Evolutionary conservation across 305 asterid genomes (phyloP).

Genomic region (Plantago lanceolata): DNA sequence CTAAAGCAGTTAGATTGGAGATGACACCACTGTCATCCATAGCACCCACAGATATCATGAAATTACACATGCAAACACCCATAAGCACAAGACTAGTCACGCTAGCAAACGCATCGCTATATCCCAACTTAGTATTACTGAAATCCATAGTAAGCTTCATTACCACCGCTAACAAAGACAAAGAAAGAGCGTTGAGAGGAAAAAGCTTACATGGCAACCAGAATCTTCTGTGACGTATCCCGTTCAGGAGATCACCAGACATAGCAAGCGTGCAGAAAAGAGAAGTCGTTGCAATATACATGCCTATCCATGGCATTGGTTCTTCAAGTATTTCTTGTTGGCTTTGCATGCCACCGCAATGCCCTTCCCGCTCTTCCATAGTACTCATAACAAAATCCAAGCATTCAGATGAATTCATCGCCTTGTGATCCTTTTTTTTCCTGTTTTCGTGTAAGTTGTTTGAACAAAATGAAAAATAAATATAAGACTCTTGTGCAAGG

Average conservation of each 20-base stretch:
- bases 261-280: slow-evolving; percentile 34
- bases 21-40: neutral
- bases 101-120: slow-evolving; percentile 33
- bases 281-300: slow-evolving; percentile 40
- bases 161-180: slow-evolving; percentile 37
- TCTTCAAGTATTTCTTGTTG: neutral
- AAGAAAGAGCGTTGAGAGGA: slow-evolving; percentile 39
- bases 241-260: slow-evolving; percentile 31
- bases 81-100: slow-evolving; percentile 35
- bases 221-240: slow-evolving; percentile 24
- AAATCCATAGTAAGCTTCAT: slow-evolving; percentile 45
- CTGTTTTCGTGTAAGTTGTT: neutral
- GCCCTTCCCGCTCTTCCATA: too few species aligned
- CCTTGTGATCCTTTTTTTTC: neutral
- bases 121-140: slow-evolving; percentile 23
- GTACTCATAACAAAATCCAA: too few species aligned
- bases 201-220: slow-evolving; percentile 45
- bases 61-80: slow-evolving; percentile 20
- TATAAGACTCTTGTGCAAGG: too few species aligned
- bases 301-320: slow-evolving; percentile 50
- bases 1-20: neutral
- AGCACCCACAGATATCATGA: neutral
- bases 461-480: neutral
- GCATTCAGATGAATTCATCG: neutral
- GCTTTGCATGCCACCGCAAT: too few species aligned